Conservation (phyloP, 1,284 basidiomycete genomes). For the Sutorius eximius region DNA sequence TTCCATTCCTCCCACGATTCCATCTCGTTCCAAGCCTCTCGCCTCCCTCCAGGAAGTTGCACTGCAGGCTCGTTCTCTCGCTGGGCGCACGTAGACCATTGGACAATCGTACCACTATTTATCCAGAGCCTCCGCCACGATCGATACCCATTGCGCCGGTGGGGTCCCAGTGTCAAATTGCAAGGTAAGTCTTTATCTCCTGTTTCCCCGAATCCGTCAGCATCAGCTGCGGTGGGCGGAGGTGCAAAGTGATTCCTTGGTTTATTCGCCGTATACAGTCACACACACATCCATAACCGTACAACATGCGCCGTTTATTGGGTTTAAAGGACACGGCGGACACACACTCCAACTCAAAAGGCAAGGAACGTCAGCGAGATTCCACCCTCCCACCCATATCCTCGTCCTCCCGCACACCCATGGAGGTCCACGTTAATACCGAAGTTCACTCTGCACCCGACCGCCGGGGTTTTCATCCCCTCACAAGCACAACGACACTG, state of each 20-base stretch:
- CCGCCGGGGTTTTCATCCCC: constrained; percentile 14
- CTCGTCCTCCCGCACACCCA: constrained; percentile 6
- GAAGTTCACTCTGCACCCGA: constrained; percentile 29
- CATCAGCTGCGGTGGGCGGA: constrained; percentile 23
- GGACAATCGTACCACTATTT: neutral
- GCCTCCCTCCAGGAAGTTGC: neutral
- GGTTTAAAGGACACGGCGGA: constrained; percentile 28
- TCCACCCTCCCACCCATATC: constrained; percentile 5
- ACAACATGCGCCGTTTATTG: constrained; percentile 32
- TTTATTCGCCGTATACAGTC: constrained; percentile 22
- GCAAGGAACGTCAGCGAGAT: constrained; percentile 24
- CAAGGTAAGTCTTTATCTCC: constrained; percentile 14
- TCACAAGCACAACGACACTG: constrained; percentile 23
- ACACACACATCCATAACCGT: constrained; percentile 7
- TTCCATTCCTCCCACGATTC: constrained; percentile 14
- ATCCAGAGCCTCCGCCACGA: neutral
- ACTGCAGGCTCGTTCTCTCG: neutral
- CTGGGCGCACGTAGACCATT: constrained; percentile 3
- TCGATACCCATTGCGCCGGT: constrained; percentile 1
- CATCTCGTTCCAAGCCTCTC: constrained; percentile 1
- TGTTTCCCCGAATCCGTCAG: constrained; percentile 11
- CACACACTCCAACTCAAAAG: constrained; percentile 17
- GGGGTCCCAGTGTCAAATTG: constrained; percentile 2
- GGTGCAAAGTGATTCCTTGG: constrained; percentile 9
- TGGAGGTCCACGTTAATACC: constrained; percentile 33